These are phyloP conservation scores for Pythium volutum DNA, from an alignment of 352 stramenopile genomes.

Conservation along the genomic window DNA sequence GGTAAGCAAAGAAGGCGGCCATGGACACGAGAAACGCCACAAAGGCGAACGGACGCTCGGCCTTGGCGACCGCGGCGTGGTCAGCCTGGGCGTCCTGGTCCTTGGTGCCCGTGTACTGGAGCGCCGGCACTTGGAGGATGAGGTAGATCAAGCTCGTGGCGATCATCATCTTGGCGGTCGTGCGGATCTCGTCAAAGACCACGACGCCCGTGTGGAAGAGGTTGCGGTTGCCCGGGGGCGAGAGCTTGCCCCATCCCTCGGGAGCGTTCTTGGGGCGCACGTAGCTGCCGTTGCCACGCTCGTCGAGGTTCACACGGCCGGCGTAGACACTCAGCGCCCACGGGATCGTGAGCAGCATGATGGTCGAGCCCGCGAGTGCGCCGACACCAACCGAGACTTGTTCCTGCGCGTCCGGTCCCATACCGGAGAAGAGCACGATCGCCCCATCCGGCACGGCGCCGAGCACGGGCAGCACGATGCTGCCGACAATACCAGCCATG, in stretches of 20 bases:
- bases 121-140: constrained; percentile 92
- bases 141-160: constrained; percentile 94
- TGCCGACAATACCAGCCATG: constrained; percentile 95
- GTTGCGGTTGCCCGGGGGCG: constrained; percentile 65
- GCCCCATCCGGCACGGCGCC: constrained; percentile 96
- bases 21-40: constrained; percentile 88
- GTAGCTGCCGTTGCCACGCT: constrained; percentile 84
- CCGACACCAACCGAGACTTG: constrained; percentile 96
- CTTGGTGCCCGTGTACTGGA: constrained; percentile 83
- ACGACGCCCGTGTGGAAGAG: constrained; percentile 75
- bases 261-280: constrained; percentile 66
- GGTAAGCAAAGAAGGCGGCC: constrained; percentile 89
- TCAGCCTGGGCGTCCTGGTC: constrained; percentile 64
- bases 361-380: constrained; percentile 97
- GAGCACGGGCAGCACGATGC: constrained; percentile 95
- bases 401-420: constrained; percentile 92
- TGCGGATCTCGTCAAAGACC: constrained; percentile 84
- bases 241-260: constrained; percentile 82
- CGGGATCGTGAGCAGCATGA: constrained; percentile 99
- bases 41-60: constrained; percentile 89
- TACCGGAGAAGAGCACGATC: constrained; percentile 97
- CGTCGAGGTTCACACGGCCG: constrained; percentile 94
- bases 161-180: constrained; percentile 91
- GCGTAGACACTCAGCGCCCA: constrained; percentile 93
- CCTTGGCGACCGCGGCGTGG: constrained; percentile 60